These are phyloP conservation scores for Russula olivacea DNA, from an alignment of 768 basidiomycete species.

Conservation along the genomic window DNA sequence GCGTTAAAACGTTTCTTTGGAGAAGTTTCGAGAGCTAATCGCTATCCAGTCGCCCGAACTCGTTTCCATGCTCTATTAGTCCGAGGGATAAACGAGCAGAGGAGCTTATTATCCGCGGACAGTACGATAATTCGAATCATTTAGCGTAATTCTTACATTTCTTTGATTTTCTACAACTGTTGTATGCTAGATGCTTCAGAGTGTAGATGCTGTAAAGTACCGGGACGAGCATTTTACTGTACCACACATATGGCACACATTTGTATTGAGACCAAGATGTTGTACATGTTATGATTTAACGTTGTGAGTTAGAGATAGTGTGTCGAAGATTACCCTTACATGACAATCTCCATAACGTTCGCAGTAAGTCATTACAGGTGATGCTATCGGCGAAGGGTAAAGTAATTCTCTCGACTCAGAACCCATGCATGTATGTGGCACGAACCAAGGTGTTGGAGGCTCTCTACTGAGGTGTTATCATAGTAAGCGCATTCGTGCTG, in stretches of 20 bases:
- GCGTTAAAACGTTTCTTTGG: neutral
- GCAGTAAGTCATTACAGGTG: no score
- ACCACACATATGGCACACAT: neutral
- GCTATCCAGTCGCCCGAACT: neutral
- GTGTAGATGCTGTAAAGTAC: neutral
- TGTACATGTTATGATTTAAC: no score
- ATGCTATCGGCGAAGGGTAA: no score
- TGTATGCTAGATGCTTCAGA: neutral
- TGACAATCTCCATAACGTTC: no score
- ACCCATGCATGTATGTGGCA: no score
- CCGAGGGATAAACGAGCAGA: constrained; percentile 10
- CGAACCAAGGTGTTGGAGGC: no score
- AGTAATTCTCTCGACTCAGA: no score
- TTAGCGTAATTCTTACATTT: neutral
- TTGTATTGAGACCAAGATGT: neutral
- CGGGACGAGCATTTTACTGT: no score
- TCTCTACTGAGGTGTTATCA: no score
- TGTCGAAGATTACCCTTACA: no score
- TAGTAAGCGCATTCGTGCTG: no score
- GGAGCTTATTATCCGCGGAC: neutral
- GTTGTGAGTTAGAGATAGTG: no score
- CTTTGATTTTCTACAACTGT: neutral
- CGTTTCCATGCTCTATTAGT: constrained; percentile 9
- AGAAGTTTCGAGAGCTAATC: neutral
- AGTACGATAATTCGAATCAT: neutral